Evolutionary conservation across 441 rosid genomes (phyloP), one percentile per base, ranked within the genome.

Genomic region (Metrosideros polymorpha): DNA sequence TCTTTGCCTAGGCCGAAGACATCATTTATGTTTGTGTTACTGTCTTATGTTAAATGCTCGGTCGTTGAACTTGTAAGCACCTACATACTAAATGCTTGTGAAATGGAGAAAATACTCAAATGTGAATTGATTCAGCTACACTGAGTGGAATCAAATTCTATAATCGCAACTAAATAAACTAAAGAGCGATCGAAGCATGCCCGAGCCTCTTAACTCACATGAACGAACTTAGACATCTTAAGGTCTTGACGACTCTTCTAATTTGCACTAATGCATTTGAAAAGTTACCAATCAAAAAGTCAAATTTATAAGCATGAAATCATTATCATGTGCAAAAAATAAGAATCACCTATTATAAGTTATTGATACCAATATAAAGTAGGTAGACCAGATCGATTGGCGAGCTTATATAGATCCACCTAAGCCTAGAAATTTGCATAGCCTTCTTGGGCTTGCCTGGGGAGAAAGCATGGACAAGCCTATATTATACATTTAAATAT

Each of bases 351-450:
- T 43, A 43, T 43, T 9, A 43, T 6, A 3, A 3, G 3, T 43
- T 43, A 6, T 43, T 19, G 8, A 5, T 4, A 19, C 43, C 0
- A 61, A 63, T 8, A 4, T 63, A 18, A 30, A 63, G 3, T 30
- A 61, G 2, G 42, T 17, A 17, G 9, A 61, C 2, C 22, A 18
- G 3, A 35, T 35, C 2, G 3, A 10, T 35, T 13, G 2, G 1
- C 1, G 14, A 12, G 77, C 12, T 35, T 66, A 2, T 32, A 32
- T 17, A 14, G 35, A 66, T 0, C 1, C 4, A 4, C 19, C 0
- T 30, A 61, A 61, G 2, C 1, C 10, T 1, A 0, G 1, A 61
- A 7, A 61, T 61, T 30, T 6, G 42, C 19, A 61, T 0, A 24
- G 42, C 24, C 13, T 66, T 66, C 6, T 0, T 22, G 12, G 12